Evolutionary conservation across 75 land plant genomes (phyloP).

Genomic region (Selaginella tamariscina): DNA sequence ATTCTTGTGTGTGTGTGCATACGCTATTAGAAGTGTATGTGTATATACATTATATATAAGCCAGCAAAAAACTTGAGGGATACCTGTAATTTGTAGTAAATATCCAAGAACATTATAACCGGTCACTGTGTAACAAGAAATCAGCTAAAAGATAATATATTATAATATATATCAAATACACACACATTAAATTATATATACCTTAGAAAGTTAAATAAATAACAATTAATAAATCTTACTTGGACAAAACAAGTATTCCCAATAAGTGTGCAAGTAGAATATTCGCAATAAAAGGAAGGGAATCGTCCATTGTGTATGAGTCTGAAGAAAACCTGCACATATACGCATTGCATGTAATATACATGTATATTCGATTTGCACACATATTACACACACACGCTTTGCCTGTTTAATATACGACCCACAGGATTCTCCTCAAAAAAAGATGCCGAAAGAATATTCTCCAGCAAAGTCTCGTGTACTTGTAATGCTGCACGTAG

Average conservation of each 20-base stretch:
- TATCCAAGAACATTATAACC: too few species aligned
- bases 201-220: too few species aligned
- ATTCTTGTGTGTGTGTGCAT: too few species aligned
- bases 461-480: constrained; percentile 48
- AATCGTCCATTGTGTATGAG: constrained; percentile 78
- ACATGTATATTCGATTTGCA: neutral
- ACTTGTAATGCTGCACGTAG: constrained; percentile 66
- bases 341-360: neutral
- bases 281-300: constrained; percentile 86
- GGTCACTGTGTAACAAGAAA: too few species aligned
- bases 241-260: constrained; percentile 39
- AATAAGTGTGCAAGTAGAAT: constrained; percentile 75
- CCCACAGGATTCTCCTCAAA: constrained; percentile 87
- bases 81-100: too few species aligned
- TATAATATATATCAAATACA: too few species aligned
- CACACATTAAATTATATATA: too few species aligned
- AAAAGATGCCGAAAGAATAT: constrained; percentile 57
- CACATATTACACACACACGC: neutral
- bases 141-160: too few species aligned
- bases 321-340: constrained; percentile 84
- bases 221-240: too few species aligned
- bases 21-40: too few species aligned
- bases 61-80: too few species aligned
- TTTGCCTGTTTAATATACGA: constrained; percentile 81
- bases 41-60: too few species aligned